phyloP scores from a whole-genome alignment of 345 rosid genomes.

The Capsella bursapastoris region DNA sequence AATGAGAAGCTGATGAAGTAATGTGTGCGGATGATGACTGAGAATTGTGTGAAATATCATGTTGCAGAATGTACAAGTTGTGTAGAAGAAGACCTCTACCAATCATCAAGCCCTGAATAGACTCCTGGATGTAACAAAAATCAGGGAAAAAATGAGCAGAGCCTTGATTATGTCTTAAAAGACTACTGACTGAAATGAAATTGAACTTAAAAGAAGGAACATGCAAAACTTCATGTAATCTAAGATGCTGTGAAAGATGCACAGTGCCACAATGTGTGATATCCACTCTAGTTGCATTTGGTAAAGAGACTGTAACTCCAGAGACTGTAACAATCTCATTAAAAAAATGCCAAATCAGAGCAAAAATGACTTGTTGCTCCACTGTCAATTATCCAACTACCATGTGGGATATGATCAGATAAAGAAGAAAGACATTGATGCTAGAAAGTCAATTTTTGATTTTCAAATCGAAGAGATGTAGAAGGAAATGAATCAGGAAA shows the following conservation, averaged over 20 bases:
- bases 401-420: neutral
- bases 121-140: neutral
- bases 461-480: neutral
- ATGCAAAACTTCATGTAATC: neutral
- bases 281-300: neutral
- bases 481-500: too few relatives aligned
- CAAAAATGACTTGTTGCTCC: neutral
- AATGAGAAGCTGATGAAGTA: neutral
- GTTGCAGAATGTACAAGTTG: too few relatives aligned
- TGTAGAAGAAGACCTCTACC: neutral
- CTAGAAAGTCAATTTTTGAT: neutral
- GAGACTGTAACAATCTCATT: neutral
- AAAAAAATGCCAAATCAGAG: neutral
- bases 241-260: neutral
- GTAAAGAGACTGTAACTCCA: neutral
- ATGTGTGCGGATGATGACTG: too few relatives aligned
- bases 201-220: neutral
- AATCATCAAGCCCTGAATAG: neutral
- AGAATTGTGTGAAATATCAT: too few relatives aligned
- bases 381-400: neutral
- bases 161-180: too few relatives aligned
- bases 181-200: neutral
- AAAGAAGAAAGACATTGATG: neutral
- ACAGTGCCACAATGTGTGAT: neutral
- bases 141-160: neutral